phyloP scores from a whole-genome alignment of 2,329 filamentous ascomycete genomes.

The Ophiocordyceps unilateralis region DNA sequence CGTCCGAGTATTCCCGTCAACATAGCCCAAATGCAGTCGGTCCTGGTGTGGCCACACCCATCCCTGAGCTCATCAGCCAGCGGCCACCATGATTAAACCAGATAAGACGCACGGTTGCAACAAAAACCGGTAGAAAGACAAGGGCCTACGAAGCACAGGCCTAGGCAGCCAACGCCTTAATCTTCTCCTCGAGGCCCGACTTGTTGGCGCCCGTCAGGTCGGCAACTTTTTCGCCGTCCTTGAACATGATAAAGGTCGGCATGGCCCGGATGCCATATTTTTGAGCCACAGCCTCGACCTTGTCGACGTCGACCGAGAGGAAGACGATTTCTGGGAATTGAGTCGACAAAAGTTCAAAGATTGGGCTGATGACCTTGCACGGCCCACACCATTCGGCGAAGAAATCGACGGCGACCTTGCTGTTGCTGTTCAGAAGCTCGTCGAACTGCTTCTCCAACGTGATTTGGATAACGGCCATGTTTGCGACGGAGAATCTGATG shows the following conservation, averaged over 20 bases:
- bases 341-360: constrained; percentile 24
- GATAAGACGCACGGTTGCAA: not conserved
- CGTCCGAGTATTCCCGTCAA: not conserved
- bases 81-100: not conserved
- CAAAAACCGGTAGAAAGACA: not conserved
- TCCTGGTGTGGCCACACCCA: too few species aligned
- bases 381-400: constrained; percentile 70
- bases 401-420: constrained; percentile 60
- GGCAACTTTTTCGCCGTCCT: constrained; percentile 53
- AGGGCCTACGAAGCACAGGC: not conserved
- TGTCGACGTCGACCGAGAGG: constrained; percentile 83
- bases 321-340: constrained; percentile 48
- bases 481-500: not conserved
- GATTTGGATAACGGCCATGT: constrained; percentile 1
- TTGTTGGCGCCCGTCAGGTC: constrained; percentile 73
- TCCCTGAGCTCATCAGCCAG: not conserved
- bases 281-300: constrained; percentile 55
- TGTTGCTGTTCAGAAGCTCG: constrained; percentile 24
- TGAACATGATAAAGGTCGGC: constrained; percentile 82
- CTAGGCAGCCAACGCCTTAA: not conserved
- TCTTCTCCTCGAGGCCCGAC: constrained; percentile 8
- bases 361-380: constrained; percentile 78
- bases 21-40: too few species aligned
- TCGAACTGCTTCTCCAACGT: constrained; percentile 28
- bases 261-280: constrained; percentile 75